Percentiles rank a stretch among this genome's conserved stretches.
Evolutionary conservation across 2,329 filamentous ascomycete species (phyloP).

Genomic region (Diaporthe australafricana): DNA sequence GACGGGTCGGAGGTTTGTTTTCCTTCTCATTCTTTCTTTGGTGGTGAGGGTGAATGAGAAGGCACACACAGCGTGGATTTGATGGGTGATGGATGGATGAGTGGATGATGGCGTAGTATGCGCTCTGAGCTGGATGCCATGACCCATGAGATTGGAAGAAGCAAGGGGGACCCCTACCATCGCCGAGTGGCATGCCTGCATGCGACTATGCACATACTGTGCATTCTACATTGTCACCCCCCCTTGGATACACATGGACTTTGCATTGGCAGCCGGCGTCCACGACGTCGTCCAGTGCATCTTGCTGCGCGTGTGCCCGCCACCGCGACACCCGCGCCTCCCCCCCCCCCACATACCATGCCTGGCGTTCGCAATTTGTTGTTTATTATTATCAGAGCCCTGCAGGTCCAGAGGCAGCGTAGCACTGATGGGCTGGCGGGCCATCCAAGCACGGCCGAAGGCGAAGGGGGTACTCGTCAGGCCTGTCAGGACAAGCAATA

Average conservation of each 20-base stretch:
- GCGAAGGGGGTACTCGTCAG: background rate
- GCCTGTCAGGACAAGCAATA: background rate
- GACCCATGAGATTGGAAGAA: no score
- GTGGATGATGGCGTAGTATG: no score
- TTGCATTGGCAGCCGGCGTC: slow-evolving; percentile 1
- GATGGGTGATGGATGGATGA: background rate
- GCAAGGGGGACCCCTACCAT: background rate
- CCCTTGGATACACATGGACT: no score
- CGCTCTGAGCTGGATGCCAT: no score
- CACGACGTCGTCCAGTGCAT: background rate
- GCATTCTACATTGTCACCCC: no score
- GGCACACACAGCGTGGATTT: no score
- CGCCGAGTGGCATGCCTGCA: background rate
- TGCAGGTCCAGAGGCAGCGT: slow-evolving; percentile 12
- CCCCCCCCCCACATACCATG: background rate
- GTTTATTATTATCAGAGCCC: background rate
- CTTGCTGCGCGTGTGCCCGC: background rate
- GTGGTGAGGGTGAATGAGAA: background rate
- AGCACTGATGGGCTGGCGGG: background rate
- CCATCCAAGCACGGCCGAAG: background rate
- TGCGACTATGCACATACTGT: background rate
- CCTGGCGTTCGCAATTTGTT: background rate
- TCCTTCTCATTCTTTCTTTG: no score
- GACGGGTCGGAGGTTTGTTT: no score
- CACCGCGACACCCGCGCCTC: background rate